Conservation (phyloP, 2,329 filamentous ascomycete species). For the Pseudogymnoascus pannorum region DNA sequence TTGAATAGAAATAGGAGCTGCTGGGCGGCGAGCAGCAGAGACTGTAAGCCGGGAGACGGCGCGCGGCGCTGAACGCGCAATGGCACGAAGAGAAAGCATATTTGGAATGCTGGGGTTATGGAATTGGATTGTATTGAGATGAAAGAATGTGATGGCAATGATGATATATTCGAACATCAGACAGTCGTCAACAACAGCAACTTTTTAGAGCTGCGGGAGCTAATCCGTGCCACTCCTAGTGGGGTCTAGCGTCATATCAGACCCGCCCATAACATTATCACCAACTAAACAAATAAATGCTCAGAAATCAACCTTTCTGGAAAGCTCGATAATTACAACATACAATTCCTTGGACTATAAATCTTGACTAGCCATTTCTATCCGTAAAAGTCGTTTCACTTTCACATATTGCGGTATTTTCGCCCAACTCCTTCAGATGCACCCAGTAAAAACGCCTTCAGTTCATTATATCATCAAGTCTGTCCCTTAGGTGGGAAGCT, state of each 20-base stretch:
- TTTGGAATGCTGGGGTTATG: conserved; percentile 23
- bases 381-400: background rate
- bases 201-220: conserved; percentile 9
- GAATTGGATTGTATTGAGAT: conserved; percentile 12
- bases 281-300: background rate
- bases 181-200: conserved; percentile 5
- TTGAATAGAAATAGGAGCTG: conserved; percentile 29
- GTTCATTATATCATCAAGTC: conserved; percentile 18
- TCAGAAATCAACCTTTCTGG: background rate
- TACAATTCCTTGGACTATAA: background rate
- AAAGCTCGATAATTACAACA: background rate
- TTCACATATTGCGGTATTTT: conserved; percentile 2
- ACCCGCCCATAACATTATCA: background rate
- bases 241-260: conserved; percentile 5
- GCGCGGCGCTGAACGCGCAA: conserved; percentile 62
- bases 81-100: conserved; percentile 64
- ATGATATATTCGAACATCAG: background rate
- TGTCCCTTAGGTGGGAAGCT: conserved; percentile 67
- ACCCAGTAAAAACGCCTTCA: conserved; percentile 2
- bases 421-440: conserved; percentile 7
- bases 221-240: conserved; percentile 2
- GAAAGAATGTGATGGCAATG: conserved; percentile 9
- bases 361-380: background rate
- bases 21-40: conserved; percentile 43
- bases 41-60: conserved; percentile 50